These are phyloP conservation scores for Hyphopichia khmerensis DNA, from an alignment of 1,139 yeast genomes.

Conservation along the genomic window DNA sequence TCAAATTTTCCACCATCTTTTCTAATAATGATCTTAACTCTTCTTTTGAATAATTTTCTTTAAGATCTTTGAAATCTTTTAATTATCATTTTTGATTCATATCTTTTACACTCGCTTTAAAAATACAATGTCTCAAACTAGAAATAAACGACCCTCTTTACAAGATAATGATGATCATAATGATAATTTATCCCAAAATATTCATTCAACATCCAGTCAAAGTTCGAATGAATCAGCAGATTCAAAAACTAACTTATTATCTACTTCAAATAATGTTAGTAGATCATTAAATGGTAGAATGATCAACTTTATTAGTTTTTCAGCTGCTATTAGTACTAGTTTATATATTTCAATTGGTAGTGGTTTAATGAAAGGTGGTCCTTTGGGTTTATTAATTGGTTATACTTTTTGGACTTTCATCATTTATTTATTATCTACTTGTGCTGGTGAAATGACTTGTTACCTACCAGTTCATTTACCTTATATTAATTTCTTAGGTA, in stretches of 20 bases:
- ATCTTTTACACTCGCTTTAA: background rate
- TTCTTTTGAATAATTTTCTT: too few species aligned
- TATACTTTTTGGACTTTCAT: slow-evolving; percentile 49
- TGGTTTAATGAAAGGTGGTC: slow-evolving; percentile 41
- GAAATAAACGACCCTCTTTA: background rate
- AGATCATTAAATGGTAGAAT: slow-evolving; percentile 22
- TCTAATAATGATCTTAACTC: background rate
- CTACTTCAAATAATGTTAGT: background rate
- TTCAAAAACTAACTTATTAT: background rate
- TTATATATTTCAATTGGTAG: slow-evolving; percentile 15
- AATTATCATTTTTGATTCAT: background rate
- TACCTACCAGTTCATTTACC: slow-evolving; percentile 72
- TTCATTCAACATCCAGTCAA: background rate
- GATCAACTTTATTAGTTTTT: slow-evolving; percentile 49
- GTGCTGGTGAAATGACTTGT: slow-evolving; percentile 82
- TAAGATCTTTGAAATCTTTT: too few species aligned
- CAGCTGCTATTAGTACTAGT: slow-evolving; percentile 52
- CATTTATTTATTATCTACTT: slow-evolving; percentile 60
- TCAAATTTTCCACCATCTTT: background rate
- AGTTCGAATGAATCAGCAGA: background rate
- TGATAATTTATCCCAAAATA: background rate
- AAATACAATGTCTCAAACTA: background rate
- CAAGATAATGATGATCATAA: background rate
- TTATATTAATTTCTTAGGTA: slow-evolving; percentile 52
- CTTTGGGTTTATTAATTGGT: slow-evolving; percentile 43